Evolutionary conservation across 2,329 filamentous ascomycete genomes (phyloP).

Genomic region (Penicillium decumbens): DNA sequence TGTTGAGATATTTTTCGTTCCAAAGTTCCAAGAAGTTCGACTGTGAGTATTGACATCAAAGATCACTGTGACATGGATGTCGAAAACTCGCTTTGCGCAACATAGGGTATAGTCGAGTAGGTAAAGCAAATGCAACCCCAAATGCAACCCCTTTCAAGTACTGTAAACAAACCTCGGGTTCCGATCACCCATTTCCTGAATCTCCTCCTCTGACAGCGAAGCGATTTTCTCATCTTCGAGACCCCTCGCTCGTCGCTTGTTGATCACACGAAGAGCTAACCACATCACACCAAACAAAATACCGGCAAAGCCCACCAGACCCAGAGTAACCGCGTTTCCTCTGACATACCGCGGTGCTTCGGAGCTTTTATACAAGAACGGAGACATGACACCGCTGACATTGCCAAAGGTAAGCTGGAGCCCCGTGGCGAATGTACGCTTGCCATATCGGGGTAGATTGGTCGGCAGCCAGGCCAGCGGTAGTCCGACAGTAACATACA

Average conservation of each 20-base stretch:
- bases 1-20: not conserved
- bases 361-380: slow-evolving; percentile 50
- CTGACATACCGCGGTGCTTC: slow-evolving; percentile 57
- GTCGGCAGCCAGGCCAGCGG: slow-evolving; percentile 57
- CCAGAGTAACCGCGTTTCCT: slow-evolving; percentile 59
- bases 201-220: slow-evolving; percentile 40
- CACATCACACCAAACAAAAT: slow-evolving; percentile 54
- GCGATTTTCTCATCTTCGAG: slow-evolving; percentile 38
- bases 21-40: not conserved
- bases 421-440: slow-evolving; percentile 66
- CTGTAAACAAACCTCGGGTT: slow-evolving; percentile 41
- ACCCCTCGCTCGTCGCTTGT: slow-evolving; percentile 40
- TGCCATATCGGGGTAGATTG: slow-evolving; percentile 70
- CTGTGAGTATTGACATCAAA: not conserved
- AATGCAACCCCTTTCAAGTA: slow-evolving; percentile 21
- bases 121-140: not conserved
- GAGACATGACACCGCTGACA: slow-evolving; percentile 65
- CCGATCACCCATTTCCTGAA: slow-evolving; percentile 42
- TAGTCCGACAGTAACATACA: slow-evolving; percentile 59
- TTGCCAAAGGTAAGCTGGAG: slow-evolving; percentile 69
- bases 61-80: not conserved
- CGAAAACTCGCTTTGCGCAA: not conserved
- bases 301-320: slow-evolving; percentile 54
- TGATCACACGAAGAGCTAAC: slow-evolving; percentile 50
- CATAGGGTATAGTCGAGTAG: not conserved